Evolutionary conservation across 2,329 filamentous ascomycete genomes (phyloP), one percentile per base, ranked within the genome.

Genomic region (Blumeria graminis): DNA sequence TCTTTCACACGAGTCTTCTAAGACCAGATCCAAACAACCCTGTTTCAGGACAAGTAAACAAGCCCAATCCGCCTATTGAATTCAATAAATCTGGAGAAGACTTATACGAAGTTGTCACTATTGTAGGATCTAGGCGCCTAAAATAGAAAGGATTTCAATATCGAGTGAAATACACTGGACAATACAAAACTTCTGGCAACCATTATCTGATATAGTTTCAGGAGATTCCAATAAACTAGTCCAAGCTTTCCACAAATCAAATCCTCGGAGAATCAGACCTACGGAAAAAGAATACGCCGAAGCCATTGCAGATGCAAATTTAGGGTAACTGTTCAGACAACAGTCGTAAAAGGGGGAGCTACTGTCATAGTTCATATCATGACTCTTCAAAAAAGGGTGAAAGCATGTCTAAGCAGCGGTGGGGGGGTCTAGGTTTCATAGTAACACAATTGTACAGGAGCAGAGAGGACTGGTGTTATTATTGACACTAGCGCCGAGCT

Each of bases 1-100:
- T 53, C 3, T 57, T 57, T n/a, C 45, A 57, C 32, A 57, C 50
- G 22, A 56, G 53, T 22, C 53, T 57, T n/a, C 53, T 56, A 1
- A 34, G 55, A 36, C 22, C 28, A 16, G 56, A 55, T 45, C 45
- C 45, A 16, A 34, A 56, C 8, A 45, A 45, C 11, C 39, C 32
- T 9, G 18, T 48, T 38, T 28, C 39, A 10, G 35, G 52, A 32
- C 52, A 55, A 55, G 33, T 22, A 18, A 43, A 55, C 16, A 16
- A 39, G 10, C 52, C 52, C n/a, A 43, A 28, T 34, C 35, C 34
- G n/a, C 38, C 52, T 11, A 22, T 55, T 5, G 35, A 39, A 28
- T 10, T 55, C 16, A 34, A 52, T 9, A n/a, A 33, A n/a, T 34
- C 13, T n/a, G 48, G 48, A n/a, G 48, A 35, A 54, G 10, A 54